Evolutionary conservation across 2,329 filamentous ascomycete species (phyloP), one percentile per base, ranked within the genome.

Genomic region (Aureobasidium zeae): DNA sequence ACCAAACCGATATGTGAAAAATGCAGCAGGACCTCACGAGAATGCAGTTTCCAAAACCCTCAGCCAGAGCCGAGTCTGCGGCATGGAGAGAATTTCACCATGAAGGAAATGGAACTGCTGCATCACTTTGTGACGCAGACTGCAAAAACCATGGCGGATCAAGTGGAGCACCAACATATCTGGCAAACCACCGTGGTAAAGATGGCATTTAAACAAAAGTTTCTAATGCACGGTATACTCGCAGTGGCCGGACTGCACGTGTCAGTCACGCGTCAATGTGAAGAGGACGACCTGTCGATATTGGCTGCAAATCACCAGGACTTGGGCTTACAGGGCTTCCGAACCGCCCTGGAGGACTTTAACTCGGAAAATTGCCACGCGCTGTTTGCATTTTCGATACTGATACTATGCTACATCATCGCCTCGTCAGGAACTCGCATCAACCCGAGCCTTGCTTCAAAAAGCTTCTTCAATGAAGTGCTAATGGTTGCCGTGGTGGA

Each of bases 151-250:
- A 16, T 37, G 9, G n/a, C 35, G 24, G 33, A 44, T 19, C 30
- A 32, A 24, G 26, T 31, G 19, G 25, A 29, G 29, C 44, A 35
- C 28, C 37, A 36, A 28, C 33, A 28, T 19, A 37, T 55, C 4
- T 58, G 55, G 55, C 55, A 55, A 21, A 48, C 19, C 4, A 25
- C 38, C 2, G 45, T 55, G 1, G 51, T 54, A 2, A 22, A 47
- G 9, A 42, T 49, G 21, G 54, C 50, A 3, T 43, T 52, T 16
- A 44, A 32, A 2, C 36, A 52, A 21, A 42, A 44, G 6, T 44
- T 58, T 12, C 44, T 58, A 2, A 55, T 55, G 49, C 54, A 56
- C 16, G 53, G 52, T 24, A 51, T 58, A 19, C 49, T 58, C 9
- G 53, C 53, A 11, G 42, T 57, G 4, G 48, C 55, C 15, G 54